Evolutionary conservation across 768 basidiomycete species (phyloP).

Genomic region (Fistulinella prunicolor): DNA sequence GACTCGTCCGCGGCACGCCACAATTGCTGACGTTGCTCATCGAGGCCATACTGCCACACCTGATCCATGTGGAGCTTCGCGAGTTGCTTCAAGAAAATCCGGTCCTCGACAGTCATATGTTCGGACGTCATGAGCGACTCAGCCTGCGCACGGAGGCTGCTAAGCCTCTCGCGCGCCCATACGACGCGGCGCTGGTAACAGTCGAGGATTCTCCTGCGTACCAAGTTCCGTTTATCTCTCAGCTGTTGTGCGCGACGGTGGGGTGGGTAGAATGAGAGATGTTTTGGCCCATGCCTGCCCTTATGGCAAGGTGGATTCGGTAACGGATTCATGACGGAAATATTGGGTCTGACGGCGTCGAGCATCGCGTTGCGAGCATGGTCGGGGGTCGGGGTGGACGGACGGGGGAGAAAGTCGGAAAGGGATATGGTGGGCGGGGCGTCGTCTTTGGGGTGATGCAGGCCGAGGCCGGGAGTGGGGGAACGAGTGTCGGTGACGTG

Average conservation of each 20-base stretch:
- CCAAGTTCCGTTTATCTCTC: conserved; percentile 9
- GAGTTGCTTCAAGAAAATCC: conserved; percentile 26
- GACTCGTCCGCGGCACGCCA: conserved; percentile 21
- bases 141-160: conserved; percentile 10
- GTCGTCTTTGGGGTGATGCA: conserved; percentile 3
- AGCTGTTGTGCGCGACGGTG: conserved; percentile 3
- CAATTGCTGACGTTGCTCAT: conserved; percentile 17
- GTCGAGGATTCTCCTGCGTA: background rate
- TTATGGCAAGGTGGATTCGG: conserved; percentile 6
- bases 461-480: conserved; percentile 12
- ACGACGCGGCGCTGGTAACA: conserved; percentile 4
- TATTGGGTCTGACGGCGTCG: background rate
- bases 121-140: conserved; percentile 15
- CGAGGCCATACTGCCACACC: conserved; percentile 11
- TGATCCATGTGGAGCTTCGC: conserved; percentile 15
- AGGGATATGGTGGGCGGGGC: conserved; percentile 8
- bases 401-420: background rate
- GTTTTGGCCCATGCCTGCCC: conserved; percentile 14
- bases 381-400: background rate
- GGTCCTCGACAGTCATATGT: conserved; percentile 19
- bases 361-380: background rate
- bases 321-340: background rate
- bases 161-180: conserved; percentile 1
- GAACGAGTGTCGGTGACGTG: conserved; percentile 11
- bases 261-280: conserved; percentile 10